Evolutionary conservation across 768 basidiomycete genomes (phyloP).

Genomic region (Trametes coccinea): DNA sequence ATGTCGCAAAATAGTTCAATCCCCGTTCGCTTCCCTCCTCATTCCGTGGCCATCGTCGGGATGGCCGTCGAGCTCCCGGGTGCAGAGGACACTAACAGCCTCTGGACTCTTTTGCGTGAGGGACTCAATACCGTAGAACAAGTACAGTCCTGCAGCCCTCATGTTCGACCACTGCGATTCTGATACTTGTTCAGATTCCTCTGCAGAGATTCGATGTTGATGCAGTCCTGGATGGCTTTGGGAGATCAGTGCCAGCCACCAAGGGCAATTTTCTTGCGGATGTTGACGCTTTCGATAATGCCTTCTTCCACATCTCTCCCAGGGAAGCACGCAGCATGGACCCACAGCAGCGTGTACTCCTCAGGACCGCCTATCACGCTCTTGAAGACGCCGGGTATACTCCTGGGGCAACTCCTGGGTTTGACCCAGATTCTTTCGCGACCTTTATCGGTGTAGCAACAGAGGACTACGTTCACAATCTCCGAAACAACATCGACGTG

Average conservation of each 20-base stretch:
- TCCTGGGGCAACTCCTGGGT: slow-evolving; percentile 54
- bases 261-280: slow-evolving; percentile 66
- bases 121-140: slow-evolving; percentile 58
- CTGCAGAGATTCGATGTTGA: slow-evolving; percentile 52
- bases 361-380: slow-evolving; percentile 67
- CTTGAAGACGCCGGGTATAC: slow-evolving; percentile 73
- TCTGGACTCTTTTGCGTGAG: slow-evolving; percentile 62
- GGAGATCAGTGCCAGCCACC: slow-evolving; percentile 49
- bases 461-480: slow-evolving; percentile 67
- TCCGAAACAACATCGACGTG: slow-evolving; percentile 61
- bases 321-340: slow-evolving; percentile 77
- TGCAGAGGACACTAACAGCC: slow-evolving; percentile 43
- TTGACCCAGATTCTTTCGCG: slow-evolving; percentile 55
- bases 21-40: not conserved
- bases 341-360: slow-evolving; percentile 69
- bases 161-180: not conserved
- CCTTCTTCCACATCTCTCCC: slow-evolving; percentile 72
- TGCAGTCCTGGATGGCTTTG: slow-evolving; percentile 35
- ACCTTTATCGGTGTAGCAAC: slow-evolving; percentile 72
- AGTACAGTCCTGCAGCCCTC: slow-evolving; percentile 37
- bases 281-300: slow-evolving; percentile 63
- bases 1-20: too few relatives aligned
- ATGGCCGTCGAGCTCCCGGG: slow-evolving; percentile 65
- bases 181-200: slow-evolving; percentile 51
- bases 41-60: slow-evolving; percentile 67